A percentile compares a stretch with the other conserved stretches of the same genome.
These are phyloP conservation scores for Penicillium waksmanii DNA, from an alignment of 495 filamentous ascomycete species.

Conservation along the genomic window DNA sequence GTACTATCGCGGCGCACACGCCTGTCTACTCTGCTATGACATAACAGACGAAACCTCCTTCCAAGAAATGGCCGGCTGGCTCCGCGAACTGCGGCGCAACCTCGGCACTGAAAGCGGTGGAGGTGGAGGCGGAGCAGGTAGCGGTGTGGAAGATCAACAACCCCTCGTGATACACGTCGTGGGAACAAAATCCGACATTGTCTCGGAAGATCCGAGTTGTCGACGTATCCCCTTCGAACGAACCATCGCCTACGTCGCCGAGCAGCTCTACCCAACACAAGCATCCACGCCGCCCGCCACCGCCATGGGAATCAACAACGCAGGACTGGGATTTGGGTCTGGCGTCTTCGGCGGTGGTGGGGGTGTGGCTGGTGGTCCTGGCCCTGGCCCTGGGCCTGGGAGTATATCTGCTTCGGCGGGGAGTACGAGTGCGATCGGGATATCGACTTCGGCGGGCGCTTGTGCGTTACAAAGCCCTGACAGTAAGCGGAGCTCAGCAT, in stretches of 20 bases:
- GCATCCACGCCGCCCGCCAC: slow-evolving; percentile 68
- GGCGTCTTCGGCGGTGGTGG: slow-evolving; percentile 21
- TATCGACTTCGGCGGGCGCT: slow-evolving; percentile 28
- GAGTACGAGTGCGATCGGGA: slow-evolving; percentile 16
- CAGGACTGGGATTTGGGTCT: slow-evolving; percentile 19
- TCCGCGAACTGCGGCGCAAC: slow-evolving; percentile 76
- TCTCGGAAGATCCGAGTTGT: slow-evolving; percentile 73
- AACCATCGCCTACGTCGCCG: slow-evolving; percentile 92
- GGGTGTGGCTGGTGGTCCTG: slow-evolving; percentile 10
- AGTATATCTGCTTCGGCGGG: background rate
- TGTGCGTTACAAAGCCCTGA: slow-evolving; percentile 64
- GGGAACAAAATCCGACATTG: slow-evolving; percentile 92
- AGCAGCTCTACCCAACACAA: slow-evolving; percentile 74
- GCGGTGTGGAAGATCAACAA: slow-evolving; percentile 25
- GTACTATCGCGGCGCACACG: slow-evolving; percentile 95
- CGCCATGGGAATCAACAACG: slow-evolving; percentile 34
- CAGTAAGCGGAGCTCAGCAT: slow-evolving; percentile 78
- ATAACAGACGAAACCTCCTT: slow-evolving; percentile 88
- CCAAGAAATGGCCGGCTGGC: slow-evolving; percentile 91
- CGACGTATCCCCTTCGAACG: slow-evolving; percentile 89
- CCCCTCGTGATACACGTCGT: slow-evolving; percentile 95
- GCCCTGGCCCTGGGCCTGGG: background rate
- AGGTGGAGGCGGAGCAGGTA: background rate
- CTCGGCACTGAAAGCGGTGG: slow-evolving; percentile 39
- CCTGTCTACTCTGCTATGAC: slow-evolving; percentile 91